Percentiles rank a stretch among this genome's conserved stretches.
Evolutionary conservation across 2,329 filamentous ascomycete genomes (phyloP).

Genomic region (Microdochium nivale): DNA sequence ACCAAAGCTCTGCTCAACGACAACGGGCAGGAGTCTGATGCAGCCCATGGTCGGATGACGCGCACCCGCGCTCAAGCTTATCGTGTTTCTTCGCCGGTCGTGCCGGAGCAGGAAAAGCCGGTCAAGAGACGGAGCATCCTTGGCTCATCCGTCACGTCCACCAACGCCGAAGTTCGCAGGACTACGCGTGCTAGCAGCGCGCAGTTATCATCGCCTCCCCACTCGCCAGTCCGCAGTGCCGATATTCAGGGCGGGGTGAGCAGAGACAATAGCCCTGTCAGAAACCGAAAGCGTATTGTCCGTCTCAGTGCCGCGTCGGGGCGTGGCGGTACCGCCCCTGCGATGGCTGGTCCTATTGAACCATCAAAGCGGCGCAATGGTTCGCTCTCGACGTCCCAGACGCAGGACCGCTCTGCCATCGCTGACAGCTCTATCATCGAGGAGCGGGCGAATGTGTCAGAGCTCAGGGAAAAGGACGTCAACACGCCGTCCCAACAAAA

Average conservation of each 20-base stretch:
- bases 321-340: constrained; percentile 8
- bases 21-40: constrained; percentile 41
- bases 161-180: constrained; percentile 33
- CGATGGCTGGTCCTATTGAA: constrained; percentile 11
- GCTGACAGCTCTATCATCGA: constrained; percentile 29
- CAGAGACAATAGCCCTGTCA: constrained; percentile 36
- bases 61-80: constrained; percentile 34
- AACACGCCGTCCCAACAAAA: constrained; percentile 46
- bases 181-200: constrained; percentile 38
- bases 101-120: constrained; percentile 15
- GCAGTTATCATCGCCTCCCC: constrained; percentile 31
- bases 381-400: constrained; percentile 32
- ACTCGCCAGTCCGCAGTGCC: constrained; percentile 34
- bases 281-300: constrained; percentile 42
- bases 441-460: constrained; percentile 24
- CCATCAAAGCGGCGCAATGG: constrained; percentile 38
- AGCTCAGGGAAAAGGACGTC: constrained; percentile 27
- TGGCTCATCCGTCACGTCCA: constrained; percentile 32
- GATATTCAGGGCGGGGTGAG: constrained; percentile 19
- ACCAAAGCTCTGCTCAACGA: constrained; percentile 77
- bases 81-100: constrained; percentile 29
- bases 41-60: constrained; percentile 26
- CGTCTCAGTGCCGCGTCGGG: constrained; percentile 43
- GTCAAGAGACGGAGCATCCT: constrained; percentile 40
- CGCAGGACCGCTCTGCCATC: constrained; percentile 28